Evolutionary conservation across 257 asterid species (phyloP), one percentile per base, ranked within the genome.

Genomic region (Ocimum tenuiflorum): DNA sequence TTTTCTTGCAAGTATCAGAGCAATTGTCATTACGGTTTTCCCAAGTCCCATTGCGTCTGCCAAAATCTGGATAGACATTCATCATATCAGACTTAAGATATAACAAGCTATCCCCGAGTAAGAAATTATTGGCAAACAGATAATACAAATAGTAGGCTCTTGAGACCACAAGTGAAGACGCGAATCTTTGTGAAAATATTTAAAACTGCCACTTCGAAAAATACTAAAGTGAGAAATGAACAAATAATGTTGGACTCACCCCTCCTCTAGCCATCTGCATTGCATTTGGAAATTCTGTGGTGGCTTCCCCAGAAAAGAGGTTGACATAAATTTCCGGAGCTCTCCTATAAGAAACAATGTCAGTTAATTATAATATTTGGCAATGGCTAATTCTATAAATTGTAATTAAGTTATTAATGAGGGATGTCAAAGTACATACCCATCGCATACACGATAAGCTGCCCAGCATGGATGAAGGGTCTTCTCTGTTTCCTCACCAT

Each of bases 21-120:
- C 91, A 74, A 89, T 89, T 22, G 97, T 85, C 97, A 89, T 89
- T 75, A 89, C 97, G 8, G 97, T 89, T 74, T 89, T 89, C 56
- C 97, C 95, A 13, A 89, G 95, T 68, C 97, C 95, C 97, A 89
- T 89, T 42, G 91, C 97, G 71, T 88, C 96, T 36, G 96, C 96
- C 74, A 88, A 77, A 66, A 89, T 87, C 97, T 89, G 83, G 70
- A 77, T 39, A 33, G 52, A 60, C 67, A 43, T 24, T 7, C 70
- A 52, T 42, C 66, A 47, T 63, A 45, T 12, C 8, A 53, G 59
- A 15, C 39, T 33, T n/a, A 54, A 69, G 31, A 59, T 15, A 31
- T 1, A 31, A 31, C 4, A 62, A 43, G 15, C 1, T 23, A 17
- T 63, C 41, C 39, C 33, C 13, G 9, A 13, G 4, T 3, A 4